Conservation (phyloP, 2,329 filamentous ascomycete species). For the Leptographium flavum region DNA sequence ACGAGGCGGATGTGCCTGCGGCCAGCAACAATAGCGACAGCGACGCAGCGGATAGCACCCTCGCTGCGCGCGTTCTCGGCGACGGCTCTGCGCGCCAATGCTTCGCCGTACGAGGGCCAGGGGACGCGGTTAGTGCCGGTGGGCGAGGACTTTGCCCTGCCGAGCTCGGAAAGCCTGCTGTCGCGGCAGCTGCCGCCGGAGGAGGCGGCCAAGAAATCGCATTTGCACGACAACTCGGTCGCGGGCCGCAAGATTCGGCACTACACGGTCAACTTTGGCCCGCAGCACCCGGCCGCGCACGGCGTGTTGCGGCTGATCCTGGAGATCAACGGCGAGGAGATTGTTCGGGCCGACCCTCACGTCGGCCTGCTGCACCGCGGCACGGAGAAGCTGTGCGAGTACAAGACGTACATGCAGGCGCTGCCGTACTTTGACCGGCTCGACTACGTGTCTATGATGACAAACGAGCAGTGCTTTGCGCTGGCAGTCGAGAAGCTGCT, state of each 20-base stretch:
- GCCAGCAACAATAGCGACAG: constrained; percentile 13
- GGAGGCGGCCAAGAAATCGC: constrained; percentile 25
- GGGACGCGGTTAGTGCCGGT: constrained; percentile 51
- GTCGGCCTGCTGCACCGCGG: constrained; percentile 92
- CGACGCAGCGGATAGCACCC: background rate
- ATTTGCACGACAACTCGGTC: constrained; percentile 32
- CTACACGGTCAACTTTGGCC: constrained; percentile 99
- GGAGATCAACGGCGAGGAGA: constrained; percentile 95
- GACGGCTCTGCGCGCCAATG: constrained; percentile 46
- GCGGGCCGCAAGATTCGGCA: constrained; percentile 77
- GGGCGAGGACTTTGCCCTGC: constrained; percentile 46
- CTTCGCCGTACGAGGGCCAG: constrained; percentile 35
- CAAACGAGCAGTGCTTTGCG: constrained; percentile 95
- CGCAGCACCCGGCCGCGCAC: constrained; percentile 96
- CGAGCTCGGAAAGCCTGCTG: constrained; percentile 26
- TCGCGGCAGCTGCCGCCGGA: constrained; percentile 5
- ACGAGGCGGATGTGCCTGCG: constrained; percentile 52
- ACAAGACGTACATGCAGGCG: constrained; percentile 97
- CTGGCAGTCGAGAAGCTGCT: constrained; percentile 95
- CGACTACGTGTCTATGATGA: constrained; percentile 99
- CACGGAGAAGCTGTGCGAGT: constrained; percentile 99
- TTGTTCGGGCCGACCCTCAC: constrained; percentile 90
- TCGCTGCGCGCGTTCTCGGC: constrained; percentile 50
- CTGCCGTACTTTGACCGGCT: constrained; percentile 97
- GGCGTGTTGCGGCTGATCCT: constrained; percentile 95